Evolutionary conservation across 805 yeast species (phyloP), one percentile per base, ranked within the genome.

Genomic region (Metschnikowia henanensis): DNA sequence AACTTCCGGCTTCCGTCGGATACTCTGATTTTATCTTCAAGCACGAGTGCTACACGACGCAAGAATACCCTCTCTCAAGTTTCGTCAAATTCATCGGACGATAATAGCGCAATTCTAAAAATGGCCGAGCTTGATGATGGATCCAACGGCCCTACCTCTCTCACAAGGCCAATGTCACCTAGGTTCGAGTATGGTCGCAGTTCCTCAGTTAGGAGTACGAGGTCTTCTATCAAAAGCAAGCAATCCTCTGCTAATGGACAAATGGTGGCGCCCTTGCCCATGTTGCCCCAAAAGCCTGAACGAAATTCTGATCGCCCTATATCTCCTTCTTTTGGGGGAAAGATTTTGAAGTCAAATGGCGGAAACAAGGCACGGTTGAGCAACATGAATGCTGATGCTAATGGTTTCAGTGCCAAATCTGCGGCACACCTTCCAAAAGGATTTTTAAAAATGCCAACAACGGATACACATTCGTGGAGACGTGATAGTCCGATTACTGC

Each of bases 41-140:
- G 70, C 3, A 57, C 62, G 2, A 48, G 65, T 6, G 55, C 65
- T 9, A 56, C 62, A 20, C 59, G 57, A 16, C 50, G 51, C 9
- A 64, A 61, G 51, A 47, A 55, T 17, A 62, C 69, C 10, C 52
- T 68, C 5, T 53, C 66, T 6, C 70, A 62, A 39, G 58, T 70
- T 6, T 65, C 72, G 16, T 60, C 64, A 37, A 69, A 65, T 41
- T 68, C 72, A 2, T 65, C 72, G 1, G 72, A 65, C 26, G 72
- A 67, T 35, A 64, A 66, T 39, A 45, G 55, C 40, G 44, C 50
- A 37, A 34, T 41, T 7, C 34, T 45, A 32, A 44, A 39, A 18
- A 13, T 40, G 10, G 30, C 37, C 5, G 53, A 51, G 18, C 45
- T 31, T 15, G 41, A 30, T 13, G 54, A 49, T 16, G 50, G 39